These are phyloP conservation scores for Myxozyma nipponensis DNA, from an alignment of 805 yeast species.

Conservation along the genomic window DNA sequence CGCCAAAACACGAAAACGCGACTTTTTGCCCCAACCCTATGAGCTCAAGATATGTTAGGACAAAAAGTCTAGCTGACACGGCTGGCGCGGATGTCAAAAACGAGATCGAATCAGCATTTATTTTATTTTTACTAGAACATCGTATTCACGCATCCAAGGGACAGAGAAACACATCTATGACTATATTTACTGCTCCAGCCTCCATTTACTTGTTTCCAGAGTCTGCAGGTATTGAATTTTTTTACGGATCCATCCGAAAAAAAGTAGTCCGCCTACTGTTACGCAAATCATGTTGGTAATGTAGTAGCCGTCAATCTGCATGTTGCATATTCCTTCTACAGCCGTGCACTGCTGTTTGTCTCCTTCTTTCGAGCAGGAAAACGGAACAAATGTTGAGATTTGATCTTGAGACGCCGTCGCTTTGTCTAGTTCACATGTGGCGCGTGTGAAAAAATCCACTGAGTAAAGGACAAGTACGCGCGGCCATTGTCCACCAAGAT, in stretches of 20 bases:
- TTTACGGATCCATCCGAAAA: slow-evolving; percentile 59
- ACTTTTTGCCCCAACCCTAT: no score
- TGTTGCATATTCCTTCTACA: slow-evolving; percentile 52
- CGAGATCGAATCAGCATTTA: no score
- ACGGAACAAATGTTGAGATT: slow-evolving; percentile 23
- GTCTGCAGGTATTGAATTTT: slow-evolving; percentile 64
- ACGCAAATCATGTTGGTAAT: slow-evolving; percentile 72
- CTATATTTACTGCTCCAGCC: slow-evolving; percentile 21
- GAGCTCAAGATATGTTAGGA: no score
- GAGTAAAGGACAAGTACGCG: slow-evolving; percentile 69
- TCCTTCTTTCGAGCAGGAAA: slow-evolving; percentile 39
- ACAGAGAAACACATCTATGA: no score
- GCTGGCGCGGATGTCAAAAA: no score
- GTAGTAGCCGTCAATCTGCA: slow-evolving; percentile 77
- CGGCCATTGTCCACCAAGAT: slow-evolving; percentile 98
- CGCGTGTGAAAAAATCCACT: slow-evolving; percentile 72
- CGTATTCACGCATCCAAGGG: no score
- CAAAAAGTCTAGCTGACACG: no score
- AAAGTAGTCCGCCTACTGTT: slow-evolving; percentile 57
- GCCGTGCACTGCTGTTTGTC: slow-evolving; percentile 50
- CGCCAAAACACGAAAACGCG: no score
- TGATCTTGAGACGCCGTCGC: slow-evolving; percentile 20
- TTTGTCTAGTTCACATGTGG: slow-evolving; percentile 48
- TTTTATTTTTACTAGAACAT: no score
- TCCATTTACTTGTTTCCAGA: slow-evolving; percentile 37